These are phyloP conservation scores for Mucor piriformis DNA, from an alignment of 371 early-diverging fungal species.

Conservation along the genomic window DNA sequence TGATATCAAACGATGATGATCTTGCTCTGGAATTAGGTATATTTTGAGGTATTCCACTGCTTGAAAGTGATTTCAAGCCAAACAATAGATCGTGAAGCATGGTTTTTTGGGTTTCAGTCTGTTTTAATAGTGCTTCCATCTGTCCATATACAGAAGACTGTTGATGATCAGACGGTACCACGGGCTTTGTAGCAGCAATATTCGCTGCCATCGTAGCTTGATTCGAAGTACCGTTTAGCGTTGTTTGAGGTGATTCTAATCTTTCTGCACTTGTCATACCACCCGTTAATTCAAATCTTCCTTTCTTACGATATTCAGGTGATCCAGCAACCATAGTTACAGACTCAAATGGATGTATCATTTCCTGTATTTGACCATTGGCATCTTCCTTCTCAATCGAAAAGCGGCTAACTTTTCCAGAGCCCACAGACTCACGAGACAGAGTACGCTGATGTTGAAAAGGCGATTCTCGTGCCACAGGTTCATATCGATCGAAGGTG, in stretches of 20 bases:
- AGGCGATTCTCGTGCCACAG: background rate
- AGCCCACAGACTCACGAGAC: background rate
- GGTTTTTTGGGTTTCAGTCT: constrained; percentile 23
- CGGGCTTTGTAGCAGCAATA: constrained; percentile 3
- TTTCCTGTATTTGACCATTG: background rate
- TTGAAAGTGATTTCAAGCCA: constrained; percentile 1
- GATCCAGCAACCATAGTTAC: background rate
- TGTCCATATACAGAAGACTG: constrained; percentile 9
- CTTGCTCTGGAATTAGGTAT: background rate
- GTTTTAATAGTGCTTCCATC: constrained; percentile 22
- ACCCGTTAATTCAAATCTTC: constrained; percentile 33
- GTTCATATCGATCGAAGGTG: background rate
- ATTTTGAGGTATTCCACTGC: background rate
- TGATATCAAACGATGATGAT: background rate
- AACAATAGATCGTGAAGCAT: constrained; percentile 21
- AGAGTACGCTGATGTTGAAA: constrained; percentile 1
- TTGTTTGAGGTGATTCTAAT: constrained; percentile 10
- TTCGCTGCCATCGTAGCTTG: background rate
- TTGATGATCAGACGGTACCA: background rate
- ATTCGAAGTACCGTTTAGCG: background rate
- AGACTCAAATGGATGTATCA: constrained; percentile 16
- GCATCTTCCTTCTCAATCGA: constrained; percentile 28
- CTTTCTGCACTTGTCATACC: constrained; percentile 7
- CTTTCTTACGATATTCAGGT: constrained; percentile 32
- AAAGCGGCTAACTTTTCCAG: constrained; percentile 28